phyloP scores from a whole-genome alignment of 306 rosid species.

The Prunus fruticosa region DNA sequence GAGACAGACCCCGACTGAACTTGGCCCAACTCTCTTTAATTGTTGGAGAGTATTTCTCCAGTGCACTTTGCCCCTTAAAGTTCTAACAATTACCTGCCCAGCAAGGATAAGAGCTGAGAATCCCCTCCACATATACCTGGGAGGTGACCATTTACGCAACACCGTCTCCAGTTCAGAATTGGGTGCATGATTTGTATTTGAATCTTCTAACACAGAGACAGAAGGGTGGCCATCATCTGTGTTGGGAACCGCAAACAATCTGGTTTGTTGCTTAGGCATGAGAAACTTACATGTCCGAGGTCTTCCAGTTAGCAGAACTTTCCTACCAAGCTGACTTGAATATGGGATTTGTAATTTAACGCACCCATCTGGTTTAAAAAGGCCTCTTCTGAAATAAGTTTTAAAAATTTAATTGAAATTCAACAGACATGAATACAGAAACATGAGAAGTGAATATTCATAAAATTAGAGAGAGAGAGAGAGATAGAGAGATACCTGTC shows the following conservation, averaged over 20 bases:
- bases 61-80: conserved; percentile 72
- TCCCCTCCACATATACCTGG: conserved; percentile 86
- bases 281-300: conserved; percentile 26
- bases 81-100: conserved; percentile 80
- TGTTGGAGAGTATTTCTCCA: conserved; percentile 92
- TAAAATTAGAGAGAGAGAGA: background rate
- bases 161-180: conserved; percentile 31
- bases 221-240: conserved; percentile 57
- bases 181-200: conserved; percentile 54
- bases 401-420: conserved; percentile 6
- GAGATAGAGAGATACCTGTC: conserved; percentile 19
- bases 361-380: conserved; percentile 24
- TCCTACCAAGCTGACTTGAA: conserved; percentile 29
- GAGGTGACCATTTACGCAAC: conserved; percentile 79
- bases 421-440: conserved; percentile 4
- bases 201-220: conserved; percentile 38
- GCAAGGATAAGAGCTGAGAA: conserved; percentile 66
- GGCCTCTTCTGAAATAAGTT: conserved; percentile 44
- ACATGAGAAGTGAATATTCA: background rate
- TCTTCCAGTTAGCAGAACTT: conserved; percentile 29
- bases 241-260: conserved; percentile 49
- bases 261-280: conserved; percentile 24
- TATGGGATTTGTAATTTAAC: conserved; percentile 31
- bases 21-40: conserved; percentile 90
- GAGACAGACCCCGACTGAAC: conserved; percentile 89